Evolutionary conservation across 2,329 filamentous ascomycete genomes (phyloP).

Genomic region (Exophiala aquamarina): DNA sequence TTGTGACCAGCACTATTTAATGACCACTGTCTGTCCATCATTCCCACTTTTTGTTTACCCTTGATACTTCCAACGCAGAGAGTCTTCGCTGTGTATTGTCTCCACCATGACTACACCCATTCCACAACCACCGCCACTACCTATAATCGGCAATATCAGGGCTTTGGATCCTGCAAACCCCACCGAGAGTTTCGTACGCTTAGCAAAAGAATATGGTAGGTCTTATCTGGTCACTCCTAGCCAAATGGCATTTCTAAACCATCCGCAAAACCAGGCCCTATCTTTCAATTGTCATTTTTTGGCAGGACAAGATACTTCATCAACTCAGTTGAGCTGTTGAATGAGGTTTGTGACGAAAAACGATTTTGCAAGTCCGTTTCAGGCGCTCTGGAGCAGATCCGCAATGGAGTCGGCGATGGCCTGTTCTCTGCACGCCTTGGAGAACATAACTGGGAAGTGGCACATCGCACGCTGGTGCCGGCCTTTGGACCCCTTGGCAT

Average conservation of each 20-base stretch:
- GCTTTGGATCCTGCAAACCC: constrained; percentile 52
- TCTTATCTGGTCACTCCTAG: too few species aligned
- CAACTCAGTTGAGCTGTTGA: constrained; percentile 55
- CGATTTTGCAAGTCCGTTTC: constrained; percentile 62
- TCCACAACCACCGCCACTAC: constrained; percentile 51
- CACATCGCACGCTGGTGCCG: constrained; percentile 51
- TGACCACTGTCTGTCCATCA: too few species aligned
- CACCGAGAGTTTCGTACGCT: constrained; percentile 50
- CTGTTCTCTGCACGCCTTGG: constrained; percentile 60
- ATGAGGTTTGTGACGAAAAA: constrained; percentile 66
- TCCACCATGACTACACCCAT: constrained; percentile 48
- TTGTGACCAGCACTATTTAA: too few species aligned
- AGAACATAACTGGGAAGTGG: constrained; percentile 63
- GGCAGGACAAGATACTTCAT: constrained; percentile 51
- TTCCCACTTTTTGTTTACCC: too few species aligned
- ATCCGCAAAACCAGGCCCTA: too few species aligned
- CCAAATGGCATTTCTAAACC: background rate
- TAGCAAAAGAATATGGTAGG: constrained; percentile 50
- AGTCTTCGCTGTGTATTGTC: background rate
- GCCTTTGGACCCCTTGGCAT: constrained; percentile 49
- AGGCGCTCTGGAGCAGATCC: constrained; percentile 53
- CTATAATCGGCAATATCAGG: constrained; percentile 54
- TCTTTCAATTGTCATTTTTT: constrained; percentile 57
- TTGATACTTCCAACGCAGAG: too few species aligned
- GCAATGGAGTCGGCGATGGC: constrained; percentile 63